Base-by-base conservation (phyloP, 2,329 filamentous ascomycete species). In the Calonectria crousiana region DNA sequence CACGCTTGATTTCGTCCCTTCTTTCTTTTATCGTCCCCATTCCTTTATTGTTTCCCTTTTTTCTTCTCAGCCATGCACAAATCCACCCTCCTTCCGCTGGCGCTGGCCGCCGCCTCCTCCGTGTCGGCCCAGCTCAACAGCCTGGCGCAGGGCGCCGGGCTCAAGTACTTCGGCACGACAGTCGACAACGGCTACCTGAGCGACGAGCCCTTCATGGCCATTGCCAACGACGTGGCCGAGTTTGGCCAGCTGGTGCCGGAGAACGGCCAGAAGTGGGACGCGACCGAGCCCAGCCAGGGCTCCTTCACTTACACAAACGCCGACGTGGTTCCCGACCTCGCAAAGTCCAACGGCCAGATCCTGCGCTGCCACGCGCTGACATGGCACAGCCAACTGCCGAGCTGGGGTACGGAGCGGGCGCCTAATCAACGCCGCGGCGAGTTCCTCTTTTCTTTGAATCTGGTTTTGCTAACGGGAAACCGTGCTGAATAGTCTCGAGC, bases 201-300 rank as follows among this genome's bases (percentile, higher is more conserved):
- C 56, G 90, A 94, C 82, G 80, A 83, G 16, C 79, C 86, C 34
- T 94, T 94, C 82, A 84, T 88, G 23, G 82, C 84, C 26, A 90
- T 93, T 74, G 84, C 92, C 52, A 87, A 87, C 75, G 85, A 92
- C 81, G 84, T 80, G 10, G 84, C 85, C 60, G 91, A 93, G 79
- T 94, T 93, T 78, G 92, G 92, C 38, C 89, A 92, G 81, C 87
- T 93, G 32, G 93, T 92, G 0, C 91, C 92, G 0, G 90, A 89
- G 64, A 94, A 94, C 81, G 88, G 88, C 3, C 89, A 92, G 82
- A 89, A 91, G 87, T 94, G 92, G 92, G 87, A 92, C 73, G 86
- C 88, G 75, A 92, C 87, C 20, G 91, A 95, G 85, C 90, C 91
- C 0, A 81, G 84, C 51, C 88, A 87, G 58, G 88, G 86, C 44